A percentile compares a stretch with the other conserved stretches of the same genome.
Conservation (phyloP, 208 protist species). For the Trypanosoma scelopori region DNA sequence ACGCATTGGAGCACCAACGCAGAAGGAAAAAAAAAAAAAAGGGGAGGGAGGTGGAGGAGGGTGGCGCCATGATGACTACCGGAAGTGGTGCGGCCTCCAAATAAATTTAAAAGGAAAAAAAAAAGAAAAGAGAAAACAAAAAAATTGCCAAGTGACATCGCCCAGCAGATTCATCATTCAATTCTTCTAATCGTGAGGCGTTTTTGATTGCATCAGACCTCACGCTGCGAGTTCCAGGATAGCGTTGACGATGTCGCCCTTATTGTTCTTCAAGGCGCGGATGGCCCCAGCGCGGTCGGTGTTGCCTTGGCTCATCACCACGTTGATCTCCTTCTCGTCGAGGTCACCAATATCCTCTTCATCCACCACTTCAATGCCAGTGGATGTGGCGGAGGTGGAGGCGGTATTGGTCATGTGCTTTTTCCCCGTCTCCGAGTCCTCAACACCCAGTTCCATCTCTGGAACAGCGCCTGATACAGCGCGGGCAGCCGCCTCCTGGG, state of each 20-base stretch:
- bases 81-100: no score
- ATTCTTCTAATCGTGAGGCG: background rate
- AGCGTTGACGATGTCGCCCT: conserved; percentile 86
- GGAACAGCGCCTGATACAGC: conserved; percentile 51
- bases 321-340: conserved; percentile 84
- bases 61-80: no score
- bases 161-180: background rate
- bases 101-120: no score
- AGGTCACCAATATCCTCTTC: conserved; percentile 59
- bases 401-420: background rate
- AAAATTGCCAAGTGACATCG: background rate
- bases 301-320: conserved; percentile 79
- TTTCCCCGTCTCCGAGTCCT: conserved; percentile 3
- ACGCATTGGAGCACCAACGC: no score
- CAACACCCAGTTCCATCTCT: conserved; percentile 27
- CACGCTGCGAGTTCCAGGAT: conserved; percentile 88
- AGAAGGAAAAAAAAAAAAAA: no score
- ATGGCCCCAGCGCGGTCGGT: conserved; percentile 77
- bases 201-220: background rate
- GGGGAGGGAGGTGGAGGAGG: no score
- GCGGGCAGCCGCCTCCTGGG: conserved; percentile 70
- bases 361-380: conserved; percentile 41
- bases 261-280: conserved; percentile 84
- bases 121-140: no score
- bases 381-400: background rate